These are phyloP conservation scores for Oryza australiensis DNA, from an alignment of 176 grass and related monocot species.

Conservation along the genomic window DNA sequence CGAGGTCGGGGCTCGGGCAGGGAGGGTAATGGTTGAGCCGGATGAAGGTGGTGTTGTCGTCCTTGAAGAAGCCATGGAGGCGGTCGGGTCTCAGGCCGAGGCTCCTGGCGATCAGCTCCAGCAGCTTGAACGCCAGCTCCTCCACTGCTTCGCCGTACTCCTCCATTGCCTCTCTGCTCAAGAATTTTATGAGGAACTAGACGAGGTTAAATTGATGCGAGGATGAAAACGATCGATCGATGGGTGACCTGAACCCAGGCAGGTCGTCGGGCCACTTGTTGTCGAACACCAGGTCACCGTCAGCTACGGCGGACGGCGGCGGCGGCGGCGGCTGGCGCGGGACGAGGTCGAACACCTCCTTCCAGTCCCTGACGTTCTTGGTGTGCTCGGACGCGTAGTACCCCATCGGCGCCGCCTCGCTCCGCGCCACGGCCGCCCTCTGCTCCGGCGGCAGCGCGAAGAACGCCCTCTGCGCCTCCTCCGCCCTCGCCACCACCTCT, in stretches of 20 bases:
- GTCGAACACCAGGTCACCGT: slow-evolving; percentile 43
- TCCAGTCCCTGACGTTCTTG: slow-evolving; percentile 97
- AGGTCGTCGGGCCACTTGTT: slow-evolving; percentile 74
- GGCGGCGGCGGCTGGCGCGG: slow-evolving; percentile 20
- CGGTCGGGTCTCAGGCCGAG: slow-evolving; percentile 51
- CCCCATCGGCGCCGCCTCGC: slow-evolving; percentile 60
- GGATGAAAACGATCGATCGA: background rate
- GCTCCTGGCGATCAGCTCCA: slow-evolving; percentile 77
- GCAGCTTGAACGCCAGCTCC: slow-evolving; percentile 55
- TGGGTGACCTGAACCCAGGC: slow-evolving; percentile 54
- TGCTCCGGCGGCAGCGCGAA: slow-evolving; percentile 53
- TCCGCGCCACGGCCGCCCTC: slow-evolving; percentile 48
- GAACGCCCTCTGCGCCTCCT: slow-evolving; percentile 52
- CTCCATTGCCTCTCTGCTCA: slow-evolving; percentile 48
- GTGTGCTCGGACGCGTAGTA: slow-evolving; percentile 90
- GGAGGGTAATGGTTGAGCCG: slow-evolving; percentile 89
- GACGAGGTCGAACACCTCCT: slow-evolving; percentile 85
- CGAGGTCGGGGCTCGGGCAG: slow-evolving; percentile 78
- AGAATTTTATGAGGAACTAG: background rate
- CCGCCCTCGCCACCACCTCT: slow-evolving; percentile 39
- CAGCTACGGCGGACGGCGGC: background rate
- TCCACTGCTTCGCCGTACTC: slow-evolving; percentile 52
- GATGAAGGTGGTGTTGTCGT: slow-evolving; percentile 58
- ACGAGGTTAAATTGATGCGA: too few relatives aligned
- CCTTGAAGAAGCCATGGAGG: slow-evolving; percentile 61